Evolutionary conservation across 805 yeast genomes (phyloP).

Genomic region (Debaryomyces prosopidis): DNA sequence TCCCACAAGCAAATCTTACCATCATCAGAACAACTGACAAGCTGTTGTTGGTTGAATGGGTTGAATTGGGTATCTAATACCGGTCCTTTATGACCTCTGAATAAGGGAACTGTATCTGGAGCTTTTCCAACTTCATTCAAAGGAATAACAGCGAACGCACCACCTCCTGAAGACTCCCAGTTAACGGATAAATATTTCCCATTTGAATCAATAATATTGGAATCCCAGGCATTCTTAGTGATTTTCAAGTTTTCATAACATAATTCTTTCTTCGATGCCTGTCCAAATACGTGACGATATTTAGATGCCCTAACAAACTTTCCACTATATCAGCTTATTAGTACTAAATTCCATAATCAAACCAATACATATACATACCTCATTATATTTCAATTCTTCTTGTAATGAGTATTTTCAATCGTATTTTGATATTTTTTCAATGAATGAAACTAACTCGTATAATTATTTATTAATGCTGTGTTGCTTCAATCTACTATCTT

Average conservation of each 20-base stretch:
- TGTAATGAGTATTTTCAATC: not conserved
- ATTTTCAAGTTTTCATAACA: constrained; percentile 74
- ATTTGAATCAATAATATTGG: constrained; percentile 83
- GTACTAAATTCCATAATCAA: not conserved
- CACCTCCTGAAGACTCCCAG: constrained; percentile 97
- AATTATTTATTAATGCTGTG: too few relatives aligned
- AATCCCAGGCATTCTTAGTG: constrained; percentile 95
- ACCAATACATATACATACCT: constrained; percentile 1
- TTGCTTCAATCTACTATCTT: too few relatives aligned
- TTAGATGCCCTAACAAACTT: constrained; percentile 95
- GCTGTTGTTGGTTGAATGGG: constrained; percentile 76
- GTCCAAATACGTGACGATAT: constrained; percentile 95
- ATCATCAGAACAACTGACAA: constrained; percentile 81
- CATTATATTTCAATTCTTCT: constrained; percentile 2
- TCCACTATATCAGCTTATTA: constrained; percentile 45
- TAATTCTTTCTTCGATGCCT: constrained; percentile 67
- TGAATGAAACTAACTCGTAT: too few relatives aligned
- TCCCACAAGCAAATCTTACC: constrained; percentile 83
- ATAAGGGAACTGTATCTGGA: constrained; percentile 90
- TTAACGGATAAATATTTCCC: constrained; percentile 84
- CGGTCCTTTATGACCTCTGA: constrained; percentile 94
- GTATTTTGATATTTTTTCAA: too few relatives aligned
- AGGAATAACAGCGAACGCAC: constrained; percentile 95
- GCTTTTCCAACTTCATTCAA: constrained; percentile 83
- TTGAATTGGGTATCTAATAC: constrained; percentile 95